Conservation (phyloP, 805 yeast species). For the Monosporozyma solicola region DNA sequence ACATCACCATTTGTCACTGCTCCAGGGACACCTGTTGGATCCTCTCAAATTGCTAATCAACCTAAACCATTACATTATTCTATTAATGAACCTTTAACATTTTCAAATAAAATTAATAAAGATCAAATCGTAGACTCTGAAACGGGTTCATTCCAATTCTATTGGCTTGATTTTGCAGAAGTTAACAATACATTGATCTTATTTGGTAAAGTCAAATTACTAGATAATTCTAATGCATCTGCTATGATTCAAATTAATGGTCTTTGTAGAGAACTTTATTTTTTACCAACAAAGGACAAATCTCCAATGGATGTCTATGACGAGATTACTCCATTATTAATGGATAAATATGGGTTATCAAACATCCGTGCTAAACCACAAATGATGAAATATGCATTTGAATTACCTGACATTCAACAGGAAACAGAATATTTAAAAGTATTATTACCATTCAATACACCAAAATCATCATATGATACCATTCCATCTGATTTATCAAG, state of each 20-base stretch:
- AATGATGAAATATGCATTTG: conserved; percentile 79
- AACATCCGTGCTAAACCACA: conserved; percentile 63
- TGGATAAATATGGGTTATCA: conserved; percentile 53
- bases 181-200: conserved; percentile 57
- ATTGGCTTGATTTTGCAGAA: conserved; percentile 86
- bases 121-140: conserved; percentile 31
- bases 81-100: conserved; percentile 5
- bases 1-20: conserved; percentile 29
- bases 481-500: conserved; percentile 64
- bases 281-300: conserved; percentile 60
- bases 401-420: conserved; percentile 63
- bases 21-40: conserved; percentile 24
- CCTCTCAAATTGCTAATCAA: neutral
- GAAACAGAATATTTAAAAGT: conserved; percentile 75
- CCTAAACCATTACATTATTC: conserved; percentile 7
- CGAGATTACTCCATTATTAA: conserved; percentile 60
- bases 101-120: conserved; percentile 16
- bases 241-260: conserved; percentile 70
- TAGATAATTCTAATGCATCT: conserved; percentile 53
- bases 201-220: conserved; percentile 70
- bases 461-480: conserved; percentile 38
- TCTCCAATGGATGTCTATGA: conserved; percentile 62
- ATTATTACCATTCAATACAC: conserved; percentile 63
- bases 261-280: conserved; percentile 60
- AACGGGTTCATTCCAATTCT: conserved; percentile 52